Evolutionary conservation across 2,329 filamentous ascomycete genomes (phyloP), one percentile per base, ranked within the genome.

Genomic region (Aspergillus novofumigatus): DNA sequence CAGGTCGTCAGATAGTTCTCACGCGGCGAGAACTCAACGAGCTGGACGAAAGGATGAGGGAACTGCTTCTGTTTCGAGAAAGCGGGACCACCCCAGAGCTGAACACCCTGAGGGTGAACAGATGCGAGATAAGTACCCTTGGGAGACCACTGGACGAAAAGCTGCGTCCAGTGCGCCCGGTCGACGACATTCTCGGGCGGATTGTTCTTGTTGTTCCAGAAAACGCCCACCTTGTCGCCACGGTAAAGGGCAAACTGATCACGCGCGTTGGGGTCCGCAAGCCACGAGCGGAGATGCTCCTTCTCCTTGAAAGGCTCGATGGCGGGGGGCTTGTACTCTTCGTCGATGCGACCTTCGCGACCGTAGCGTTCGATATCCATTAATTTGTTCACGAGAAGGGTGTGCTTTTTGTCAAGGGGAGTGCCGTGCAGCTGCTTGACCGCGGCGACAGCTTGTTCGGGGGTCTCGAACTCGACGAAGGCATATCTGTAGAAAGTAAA

Each of bases 171-270:
- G 82, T 95, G 90, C 69, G 89, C 87, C 65, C 94, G 88, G 71
- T 97, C 93, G 57, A 99, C 91, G 41, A 97, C 85, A 62, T 85
- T 86, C 76, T 99, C 94, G 4, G 93, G 92, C 23, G 83, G 77
- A 59, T 97, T 92, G 77, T 89, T 93, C 78, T 96, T 94, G 81
- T 95, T 96, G 81, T 97, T 97, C 93, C 93, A 99, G 82, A 90
- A 96, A 5, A 99, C 89, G 58, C 92, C 92, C 41, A 99, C 94
- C 61, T 88, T 89, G 53, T 99, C 94, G 65, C 88, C 90, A 53
- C 91, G 88, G 81, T 90, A 97, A 85, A 97, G 92, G 74, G 90
- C 90, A 69, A 97, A 94, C 80, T 99, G 93, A 73, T 99, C 94
- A 61, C 94, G 87, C 64, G 91, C 91, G 65, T 91, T 91, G 57